Evolutionary conservation across 495 filamentous ascomycete genomes (phyloP), one percentile per base, ranked within the genome.

Genomic region (Cercophora scortea): DNA sequence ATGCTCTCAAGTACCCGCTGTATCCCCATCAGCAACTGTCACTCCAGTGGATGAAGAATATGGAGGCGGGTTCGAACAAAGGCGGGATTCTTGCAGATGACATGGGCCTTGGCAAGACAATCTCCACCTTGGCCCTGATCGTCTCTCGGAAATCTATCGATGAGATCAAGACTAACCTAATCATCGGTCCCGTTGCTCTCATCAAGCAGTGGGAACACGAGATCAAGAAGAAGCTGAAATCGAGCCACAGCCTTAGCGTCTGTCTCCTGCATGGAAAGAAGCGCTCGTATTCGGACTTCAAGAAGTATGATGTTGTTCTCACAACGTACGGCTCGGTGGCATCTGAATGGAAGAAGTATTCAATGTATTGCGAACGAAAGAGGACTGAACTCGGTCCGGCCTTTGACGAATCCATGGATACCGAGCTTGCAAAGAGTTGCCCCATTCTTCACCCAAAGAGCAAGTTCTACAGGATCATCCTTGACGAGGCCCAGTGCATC

Each of bases 101-200:
- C 47, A 98, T 98, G 93, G 93, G 93, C 10, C 76, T 98, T 9
- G 93, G 93, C 17, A 98, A 98, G 71, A 98, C 93, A 2, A 86
- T 98, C 45, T 87, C 91, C 56, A 82, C 89, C 13, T 74, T 98
- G 18, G 84, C 93, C 2, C 77, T 98, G 34, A 87, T 98, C 55
- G 76, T 92, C 1, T 78, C 82, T n/a, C 75, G 82, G 25, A 82
- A 78, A 12, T 84, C 89, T 0, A 59, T 67, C 1, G 79, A 90
- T 60, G 70, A 45, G 10, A 34, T 56, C 53, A 68, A 67, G 71
- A 91, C 93, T 1, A 93, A 86, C 8, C 71, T 98, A 41, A 90
- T 98, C 45, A 76, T 98, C 42, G 87, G 86, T 7, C 93, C 93
- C 0, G 86, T 96, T 25, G 84, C 90, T 2, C 70, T 98, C 19